Base-by-base conservation (phyloP, 2,329 filamentous ascomycete genomes). In the Ceratocystis destructans region DNA sequence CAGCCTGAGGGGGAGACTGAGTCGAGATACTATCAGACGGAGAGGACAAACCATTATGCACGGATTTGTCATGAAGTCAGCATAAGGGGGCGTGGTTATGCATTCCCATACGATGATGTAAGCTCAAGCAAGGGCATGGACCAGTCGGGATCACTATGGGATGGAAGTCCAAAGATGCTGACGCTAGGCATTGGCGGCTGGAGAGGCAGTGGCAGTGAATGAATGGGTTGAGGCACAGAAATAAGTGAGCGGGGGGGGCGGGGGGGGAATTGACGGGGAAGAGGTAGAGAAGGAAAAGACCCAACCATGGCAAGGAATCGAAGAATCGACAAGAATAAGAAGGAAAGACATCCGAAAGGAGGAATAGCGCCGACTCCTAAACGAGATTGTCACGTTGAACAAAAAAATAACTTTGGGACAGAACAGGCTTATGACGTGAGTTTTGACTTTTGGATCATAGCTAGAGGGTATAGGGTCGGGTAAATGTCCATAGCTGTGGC, bases 101-200 rank as follows among this genome's bases (percentile, higher is more conserved):
- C 85, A 0, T 88, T 88, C 70, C 84, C 86, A 0, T 89, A 88
- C 72, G 87, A 89, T 71, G 86, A 89, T 73, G 87, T 89, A 8
- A 79, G 78, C 25, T 77, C 83, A 3, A 75, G 74, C n/a, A 75
- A 76, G 53, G 81, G 79, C 1, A 71, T 73, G 3, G 84, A 88
- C 72, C 84, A 86, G 74, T 83, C 83, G 22, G 86, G 86, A 1
- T 82, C 81, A 67, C 78, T 88, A 22, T 82, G 78, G 68, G 84
- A 85, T 71, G 74, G 77, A 1, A 78, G 77, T 64, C 85, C 85
- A 0, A 73, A 76, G 72, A 71, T 82, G 67, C 76, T 86, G 70
- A 83, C 80, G 0, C 78, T 87, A 62, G 79, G 78, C 1, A 76
- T 87, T 44, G 84, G 84, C 12, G 82, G 68, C 12, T 80, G 46